phyloP scores from a whole-genome alignment of 768 basidiomycete genomes.

The Boletus sp. region DNA sequence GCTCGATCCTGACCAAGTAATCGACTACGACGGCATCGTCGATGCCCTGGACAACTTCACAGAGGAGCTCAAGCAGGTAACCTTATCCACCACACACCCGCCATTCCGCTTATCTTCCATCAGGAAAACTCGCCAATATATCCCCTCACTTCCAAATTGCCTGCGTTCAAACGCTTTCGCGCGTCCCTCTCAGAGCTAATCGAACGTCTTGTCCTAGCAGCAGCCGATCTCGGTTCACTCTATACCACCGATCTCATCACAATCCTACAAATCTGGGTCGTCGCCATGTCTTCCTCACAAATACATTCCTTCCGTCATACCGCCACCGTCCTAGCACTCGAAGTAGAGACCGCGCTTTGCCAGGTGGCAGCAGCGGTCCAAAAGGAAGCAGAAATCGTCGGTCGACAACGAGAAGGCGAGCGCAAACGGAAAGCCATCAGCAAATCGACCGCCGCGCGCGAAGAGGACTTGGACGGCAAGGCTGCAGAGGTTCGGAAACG shows the following conservation, averaged over 20 bases:
- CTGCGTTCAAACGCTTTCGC: conserved; percentile 85
- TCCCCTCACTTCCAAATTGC: conserved; percentile 85
- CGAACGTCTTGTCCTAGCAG: conserved; percentile 69
- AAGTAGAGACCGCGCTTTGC: conserved; percentile 84
- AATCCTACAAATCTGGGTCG: conserved; percentile 87
- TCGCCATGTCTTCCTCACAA: conserved; percentile 92
- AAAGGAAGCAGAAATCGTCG: conserved; percentile 81
- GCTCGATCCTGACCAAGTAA: conserved; percentile 77
- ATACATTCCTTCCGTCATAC: conserved; percentile 96
- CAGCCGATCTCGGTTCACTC: conserved; percentile 75
- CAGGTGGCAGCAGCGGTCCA: conserved; percentile 83
- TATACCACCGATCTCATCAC: conserved; percentile 79
- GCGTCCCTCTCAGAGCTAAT: conserved; percentile 83
- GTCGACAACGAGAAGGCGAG: conserved; percentile 86
- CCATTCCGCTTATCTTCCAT: conserved; percentile 2
- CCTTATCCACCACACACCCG: background rate
- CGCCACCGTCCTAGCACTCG: conserved; percentile 86
- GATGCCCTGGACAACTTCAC: conserved; percentile 84
- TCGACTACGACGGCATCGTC: conserved; percentile 85
- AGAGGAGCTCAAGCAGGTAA: conserved; percentile 80
- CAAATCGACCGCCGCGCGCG: conserved; percentile 47
- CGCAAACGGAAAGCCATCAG: conserved; percentile 69
- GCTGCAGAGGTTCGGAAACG: conserved; percentile 74
- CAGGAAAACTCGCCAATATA: conserved; percentile 84
- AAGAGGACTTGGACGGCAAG: conserved; percentile 77